Evolutionary conservation across 83 land plant species (phyloP).

Genomic region (Picea abies): DNA sequence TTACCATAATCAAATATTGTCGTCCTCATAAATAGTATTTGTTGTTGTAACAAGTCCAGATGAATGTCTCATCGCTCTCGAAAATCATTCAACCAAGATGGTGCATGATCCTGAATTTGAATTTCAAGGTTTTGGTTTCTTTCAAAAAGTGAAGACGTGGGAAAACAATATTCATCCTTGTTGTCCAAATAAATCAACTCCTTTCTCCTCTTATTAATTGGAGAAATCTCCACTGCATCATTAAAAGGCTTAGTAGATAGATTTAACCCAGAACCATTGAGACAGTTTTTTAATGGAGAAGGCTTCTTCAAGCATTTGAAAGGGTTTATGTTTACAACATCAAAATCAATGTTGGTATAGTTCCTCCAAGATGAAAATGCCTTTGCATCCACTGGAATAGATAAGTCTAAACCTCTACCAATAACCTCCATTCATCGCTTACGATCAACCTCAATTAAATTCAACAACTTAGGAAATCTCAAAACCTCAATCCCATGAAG

Average conservation of each 20-base stretch:
- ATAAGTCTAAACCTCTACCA: constrained; percentile 60
- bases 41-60: constrained; percentile 72
- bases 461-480: constrained; percentile 37
- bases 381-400: constrained; percentile 54
- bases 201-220: constrained; percentile 13
- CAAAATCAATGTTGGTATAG: constrained; percentile 55
- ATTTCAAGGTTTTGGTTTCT: constrained; percentile 29
- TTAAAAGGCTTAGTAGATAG: constrained; percentile 37
- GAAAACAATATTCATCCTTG: constrained; percentile 17
- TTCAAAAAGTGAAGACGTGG: too few relatives aligned
- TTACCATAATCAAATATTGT: constrained; percentile 65
- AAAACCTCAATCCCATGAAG: constrained; percentile 69
- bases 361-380: constrained; percentile 63
- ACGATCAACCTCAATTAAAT: constrained; percentile 37
- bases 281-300: constrained; percentile 24
- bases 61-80: constrained; percentile 57
- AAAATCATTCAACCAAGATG: constrained; percentile 54
- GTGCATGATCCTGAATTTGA: constrained; percentile 23
- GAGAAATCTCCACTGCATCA: neutral
- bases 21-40: constrained; percentile 72
- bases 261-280: constrained; percentile 23
- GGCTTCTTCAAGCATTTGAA: neutral
- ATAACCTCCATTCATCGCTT: constrained; percentile 68
- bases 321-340: constrained; percentile 44
- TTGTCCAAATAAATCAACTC: constrained; percentile 20